Evolutionary conservation across 2,329 filamentous ascomycete species (phyloP).

Genomic region (Ophiostoma tasmaniense): DNA sequence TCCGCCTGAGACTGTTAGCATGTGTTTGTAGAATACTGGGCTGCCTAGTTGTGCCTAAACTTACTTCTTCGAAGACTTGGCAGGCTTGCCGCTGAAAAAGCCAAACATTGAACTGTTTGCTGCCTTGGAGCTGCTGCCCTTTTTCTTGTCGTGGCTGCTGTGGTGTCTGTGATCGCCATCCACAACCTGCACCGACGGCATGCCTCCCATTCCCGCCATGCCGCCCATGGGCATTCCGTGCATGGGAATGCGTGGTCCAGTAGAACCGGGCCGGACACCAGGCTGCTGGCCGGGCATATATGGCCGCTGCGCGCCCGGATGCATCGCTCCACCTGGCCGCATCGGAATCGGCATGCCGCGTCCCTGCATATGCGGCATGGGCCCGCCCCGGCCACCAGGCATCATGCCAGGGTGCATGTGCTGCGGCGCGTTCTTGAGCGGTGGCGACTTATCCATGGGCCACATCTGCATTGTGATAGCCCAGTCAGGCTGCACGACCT

Average conservation of each 20-base stretch:
- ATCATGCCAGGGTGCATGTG: constrained; percentile 15
- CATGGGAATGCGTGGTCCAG: neutral
- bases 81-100: constrained; percentile 20
- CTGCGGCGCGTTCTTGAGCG: constrained; percentile 22
- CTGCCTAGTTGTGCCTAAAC: neutral
- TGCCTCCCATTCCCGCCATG: neutral
- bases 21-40: neutral
- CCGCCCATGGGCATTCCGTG: neutral
- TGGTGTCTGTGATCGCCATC: constrained; percentile 15
- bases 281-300: neutral
- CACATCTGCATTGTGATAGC: constrained; percentile 51
- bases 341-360: constrained; percentile 13
- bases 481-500: constrained; percentile 71
- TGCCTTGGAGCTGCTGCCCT: constrained; percentile 15
- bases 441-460: constrained; percentile 41
- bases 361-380: constrained; percentile 9
- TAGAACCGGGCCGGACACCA: neutral
- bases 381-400: neutral
- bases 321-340: constrained; percentile 3
- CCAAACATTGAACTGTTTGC: constrained; percentile 10
- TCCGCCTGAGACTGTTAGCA: neutral
- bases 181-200: constrained; percentile 15
- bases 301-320: neutral
- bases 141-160: constrained; percentile 17
- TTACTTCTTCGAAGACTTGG: constrained; percentile 21